phyloP scores from a whole-genome alignment of 202 grass and related monocot genomes.

The Sporobolus alterniflorus region DNA sequence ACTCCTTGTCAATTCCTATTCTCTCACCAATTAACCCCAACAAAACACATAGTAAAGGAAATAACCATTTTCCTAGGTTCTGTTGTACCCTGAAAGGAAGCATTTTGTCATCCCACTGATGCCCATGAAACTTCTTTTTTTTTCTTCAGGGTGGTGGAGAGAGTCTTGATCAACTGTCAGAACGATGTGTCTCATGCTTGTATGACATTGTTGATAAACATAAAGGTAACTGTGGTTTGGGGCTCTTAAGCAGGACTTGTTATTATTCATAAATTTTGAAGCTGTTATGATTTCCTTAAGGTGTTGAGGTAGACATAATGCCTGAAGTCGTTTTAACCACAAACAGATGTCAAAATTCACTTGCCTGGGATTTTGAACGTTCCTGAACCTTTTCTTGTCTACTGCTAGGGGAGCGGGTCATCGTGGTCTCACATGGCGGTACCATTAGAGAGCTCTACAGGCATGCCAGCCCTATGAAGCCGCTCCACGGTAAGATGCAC shows the following conservation, averaged over 20 bases:
- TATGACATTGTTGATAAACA: slow-evolving; percentile 75
- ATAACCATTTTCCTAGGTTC: not conserved
- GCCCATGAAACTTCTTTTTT: no score
- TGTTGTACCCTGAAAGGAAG: not conserved
- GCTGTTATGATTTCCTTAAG: no score
- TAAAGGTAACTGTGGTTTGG: slow-evolving; percentile 55
- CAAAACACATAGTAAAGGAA: not conserved
- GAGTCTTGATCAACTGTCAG: slow-evolving; percentile 78
- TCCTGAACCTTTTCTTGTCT: not conserved
- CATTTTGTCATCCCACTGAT: not conserved
- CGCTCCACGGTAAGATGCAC: slow-evolving; percentile 57
- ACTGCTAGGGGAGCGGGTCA: slow-evolving; percentile 77
- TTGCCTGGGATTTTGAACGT: not conserved
- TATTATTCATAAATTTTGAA: no score
- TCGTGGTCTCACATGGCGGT: slow-evolving; percentile 82
- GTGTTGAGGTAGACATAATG: no score
- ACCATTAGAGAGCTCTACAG: slow-evolving; percentile 77
- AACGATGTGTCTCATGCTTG: slow-evolving; percentile 76
- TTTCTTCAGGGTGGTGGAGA: slow-evolving; percentile 86
- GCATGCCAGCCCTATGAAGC: slow-evolving; percentile 46
- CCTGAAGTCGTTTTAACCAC: no score
- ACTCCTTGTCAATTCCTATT: no score
- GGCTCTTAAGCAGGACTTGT: no score
- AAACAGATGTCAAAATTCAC: not conserved
- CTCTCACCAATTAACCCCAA: no score